Conservation (phyloP, 2,329 filamentous ascomycete species). For the Diaporthe velutina region DNA sequence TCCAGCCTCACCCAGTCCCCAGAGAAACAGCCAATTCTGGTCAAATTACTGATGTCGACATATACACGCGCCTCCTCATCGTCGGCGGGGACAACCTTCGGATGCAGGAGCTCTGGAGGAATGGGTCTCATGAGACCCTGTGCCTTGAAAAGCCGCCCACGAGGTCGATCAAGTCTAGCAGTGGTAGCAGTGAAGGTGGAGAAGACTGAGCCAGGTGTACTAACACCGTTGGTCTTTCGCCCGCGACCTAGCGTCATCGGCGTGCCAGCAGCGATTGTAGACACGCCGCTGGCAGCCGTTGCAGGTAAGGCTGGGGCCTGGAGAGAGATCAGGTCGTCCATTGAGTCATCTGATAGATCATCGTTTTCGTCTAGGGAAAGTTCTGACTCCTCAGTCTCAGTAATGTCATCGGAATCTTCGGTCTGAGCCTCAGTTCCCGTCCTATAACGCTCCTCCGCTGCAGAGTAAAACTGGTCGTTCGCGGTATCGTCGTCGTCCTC, state of each 20-base stretch:
- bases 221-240: slow-evolving; percentile 76
- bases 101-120: slow-evolving; percentile 84
- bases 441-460: slow-evolving; percentile 81
- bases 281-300: slow-evolving; percentile 83
- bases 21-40: slow-evolving; percentile 95
- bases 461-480: slow-evolving; percentile 93
- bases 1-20: slow-evolving; percentile 96
- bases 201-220: slow-evolving; percentile 89
- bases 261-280: slow-evolving; percentile 83
- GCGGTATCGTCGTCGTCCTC: slow-evolving; percentile 83
- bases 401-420: slow-evolving; percentile 69
- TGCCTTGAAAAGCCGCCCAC: slow-evolving; percentile 86
- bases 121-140: slow-evolving; percentile 81
- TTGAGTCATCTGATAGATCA: slow-evolving; percentile 85
- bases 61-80: slow-evolving; percentile 93
- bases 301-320: slow-evolving; percentile 83
- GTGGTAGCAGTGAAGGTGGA: slow-evolving; percentile 90
- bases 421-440: slow-evolving; percentile 69
- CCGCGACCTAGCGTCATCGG: slow-evolving; percentile 80
- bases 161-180: slow-evolving; percentile 77
- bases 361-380: slow-evolving; percentile 79
- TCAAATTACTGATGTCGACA: slow-evolving; percentile 87
- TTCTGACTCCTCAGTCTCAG: slow-evolving; percentile 73
- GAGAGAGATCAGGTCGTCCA: slow-evolving; percentile 94
- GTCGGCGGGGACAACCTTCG: slow-evolving; percentile 80